phyloP scores from a whole-genome alignment of 1,284 basidiomycete species.

The Agaricales sp. region DNA sequence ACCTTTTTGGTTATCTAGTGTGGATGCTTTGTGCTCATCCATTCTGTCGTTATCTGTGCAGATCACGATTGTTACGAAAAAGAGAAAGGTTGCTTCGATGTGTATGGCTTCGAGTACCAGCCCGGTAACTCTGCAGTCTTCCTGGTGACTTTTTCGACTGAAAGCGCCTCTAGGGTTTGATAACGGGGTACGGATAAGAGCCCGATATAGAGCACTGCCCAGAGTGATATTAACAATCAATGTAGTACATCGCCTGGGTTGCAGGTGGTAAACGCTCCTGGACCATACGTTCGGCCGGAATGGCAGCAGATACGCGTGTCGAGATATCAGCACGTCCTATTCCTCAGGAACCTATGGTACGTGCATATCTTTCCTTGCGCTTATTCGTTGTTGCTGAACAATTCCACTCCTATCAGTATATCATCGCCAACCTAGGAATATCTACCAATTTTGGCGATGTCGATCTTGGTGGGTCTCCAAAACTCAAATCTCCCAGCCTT shows the following conservation, averaged over 20 bases:
- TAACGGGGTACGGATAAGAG: constrained; percentile 18
- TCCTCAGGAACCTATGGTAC: constrained; percentile 77
- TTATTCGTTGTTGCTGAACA: constrained; percentile 5
- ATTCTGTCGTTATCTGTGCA: constrained; percentile 19
- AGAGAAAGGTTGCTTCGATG: constrained; percentile 30
- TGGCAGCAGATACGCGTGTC: constrained; percentile 54
- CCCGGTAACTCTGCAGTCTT: no score
- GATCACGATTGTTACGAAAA: constrained; percentile 41
- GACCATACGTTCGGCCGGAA: constrained; percentile 66
- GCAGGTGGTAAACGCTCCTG: constrained; percentile 56
- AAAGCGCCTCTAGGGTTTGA: constrained; percentile 34
- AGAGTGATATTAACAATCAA: constrained; percentile 5
- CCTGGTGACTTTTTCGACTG: constrained; percentile 5
- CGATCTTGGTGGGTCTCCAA: constrained; percentile 53
- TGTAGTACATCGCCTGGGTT: constrained; percentile 76
- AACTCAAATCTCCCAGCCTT: constrained; percentile 20
- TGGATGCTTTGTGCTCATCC: constrained; percentile 38
- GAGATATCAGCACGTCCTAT: constrained; percentile 69
- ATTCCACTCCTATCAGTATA: constrained; percentile 34
- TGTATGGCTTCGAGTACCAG: constrained; percentile 47
- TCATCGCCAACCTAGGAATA: constrained; percentile 78
- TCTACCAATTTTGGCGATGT: constrained; percentile 69
- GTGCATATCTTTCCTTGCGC: constrained; percentile 10
- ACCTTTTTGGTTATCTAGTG: no score
- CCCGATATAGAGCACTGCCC: constrained; percentile 4